Evolutionary conservation across 306 rosid species (phyloP).

Genomic region (Boehmeria nivea): DNA sequence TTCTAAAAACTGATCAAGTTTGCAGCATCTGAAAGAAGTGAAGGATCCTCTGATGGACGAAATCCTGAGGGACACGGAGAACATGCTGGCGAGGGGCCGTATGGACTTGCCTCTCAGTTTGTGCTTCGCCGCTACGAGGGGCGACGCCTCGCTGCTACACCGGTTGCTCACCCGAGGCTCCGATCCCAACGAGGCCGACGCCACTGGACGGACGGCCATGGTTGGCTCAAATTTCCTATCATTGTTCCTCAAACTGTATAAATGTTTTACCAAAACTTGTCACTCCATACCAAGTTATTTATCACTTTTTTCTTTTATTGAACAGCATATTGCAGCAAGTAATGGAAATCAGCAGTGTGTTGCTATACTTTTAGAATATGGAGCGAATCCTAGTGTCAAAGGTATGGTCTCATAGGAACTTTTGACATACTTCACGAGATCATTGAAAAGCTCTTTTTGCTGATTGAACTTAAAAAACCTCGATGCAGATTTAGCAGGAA

Average conservation of each 20-base stretch:
- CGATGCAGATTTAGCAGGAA: constrained; percentile 47
- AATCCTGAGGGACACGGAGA: constrained; percentile 47
- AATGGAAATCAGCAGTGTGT: constrained; percentile 49
- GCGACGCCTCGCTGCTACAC: constrained; percentile 41
- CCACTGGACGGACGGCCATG: constrained; percentile 51
- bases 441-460: too few relatives aligned
- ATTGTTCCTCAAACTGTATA: not conserved
- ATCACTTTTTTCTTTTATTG: constrained; percentile 8
- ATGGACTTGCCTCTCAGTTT: constrained; percentile 54
- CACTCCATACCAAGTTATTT: not conserved
- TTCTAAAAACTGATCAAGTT: not conserved
- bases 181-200: constrained; percentile 62
- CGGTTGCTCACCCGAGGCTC: constrained; percentile 49
- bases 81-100: constrained; percentile 50
- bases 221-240: constrained; percentile 24
- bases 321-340: constrained; percentile 64
- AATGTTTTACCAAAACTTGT: not conserved
- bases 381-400: constrained; percentile 53
- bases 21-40: constrained; percentile 44
- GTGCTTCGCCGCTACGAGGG: constrained; percentile 58
- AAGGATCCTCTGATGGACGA: constrained; percentile 34
- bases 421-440: too few relatives aligned
- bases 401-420: constrained; percentile 33
- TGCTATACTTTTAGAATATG: constrained; percentile 47
- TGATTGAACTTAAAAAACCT: too few relatives aligned